Conservation (phyloP, 2,329 filamentous ascomycete genomes). For the Diaporthe sp. region DNA sequence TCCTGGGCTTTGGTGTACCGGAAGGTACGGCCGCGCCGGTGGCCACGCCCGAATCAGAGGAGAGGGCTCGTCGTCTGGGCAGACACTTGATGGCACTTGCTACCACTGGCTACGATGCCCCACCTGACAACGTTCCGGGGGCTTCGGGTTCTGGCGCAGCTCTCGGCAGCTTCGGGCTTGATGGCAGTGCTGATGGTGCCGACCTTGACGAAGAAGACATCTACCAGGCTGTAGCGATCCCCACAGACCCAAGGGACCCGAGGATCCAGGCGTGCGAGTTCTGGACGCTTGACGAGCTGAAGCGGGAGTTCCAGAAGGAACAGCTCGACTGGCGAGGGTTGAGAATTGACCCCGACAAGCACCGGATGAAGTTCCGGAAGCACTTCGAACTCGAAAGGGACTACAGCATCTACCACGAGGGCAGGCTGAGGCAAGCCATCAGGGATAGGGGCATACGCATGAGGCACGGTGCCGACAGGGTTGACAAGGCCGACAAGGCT, state of each 20-base stretch:
- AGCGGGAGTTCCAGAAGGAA: not conserved
- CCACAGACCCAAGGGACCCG: not conserved
- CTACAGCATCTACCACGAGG: constrained; percentile 19
- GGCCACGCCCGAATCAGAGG: not conserved
- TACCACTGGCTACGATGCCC: not conserved
- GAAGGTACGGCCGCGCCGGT: no score
- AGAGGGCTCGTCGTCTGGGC: not conserved
- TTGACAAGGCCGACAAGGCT: not conserved
- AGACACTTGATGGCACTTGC: not conserved
- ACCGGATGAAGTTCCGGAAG: constrained; percentile 3
- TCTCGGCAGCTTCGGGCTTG: not conserved
- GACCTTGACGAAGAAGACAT: not conserved
- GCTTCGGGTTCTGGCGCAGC: not conserved
- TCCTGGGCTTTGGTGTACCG: not conserved
- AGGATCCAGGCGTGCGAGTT: not conserved
- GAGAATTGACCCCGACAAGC: not conserved
- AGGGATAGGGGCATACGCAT: not conserved
- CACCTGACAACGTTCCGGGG: not conserved
- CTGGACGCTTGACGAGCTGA: not conserved
- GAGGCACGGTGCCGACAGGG: not conserved
- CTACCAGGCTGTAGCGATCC: not conserved
- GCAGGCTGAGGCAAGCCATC: not conserved
- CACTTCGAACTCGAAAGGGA: constrained; percentile 20
- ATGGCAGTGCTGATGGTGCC: not conserved
- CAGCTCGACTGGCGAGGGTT: constrained; percentile 8